Evolutionary conservation across 306 rosid genomes (phyloP).

Genomic region (Medicago arabica): DNA sequence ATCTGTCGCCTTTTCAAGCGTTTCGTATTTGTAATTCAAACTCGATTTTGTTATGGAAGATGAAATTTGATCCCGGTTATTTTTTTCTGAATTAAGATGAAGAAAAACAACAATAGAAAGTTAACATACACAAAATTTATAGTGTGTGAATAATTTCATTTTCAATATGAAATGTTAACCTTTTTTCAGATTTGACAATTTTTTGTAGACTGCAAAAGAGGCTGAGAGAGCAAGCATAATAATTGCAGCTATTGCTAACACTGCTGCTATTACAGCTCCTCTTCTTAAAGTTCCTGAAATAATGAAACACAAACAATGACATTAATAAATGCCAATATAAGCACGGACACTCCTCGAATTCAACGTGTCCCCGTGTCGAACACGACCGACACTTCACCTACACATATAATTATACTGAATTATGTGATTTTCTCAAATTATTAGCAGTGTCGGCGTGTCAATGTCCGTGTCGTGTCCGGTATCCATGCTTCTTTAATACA

Average conservation of each 20-base stretch:
- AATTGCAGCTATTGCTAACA: conserved; percentile 63
- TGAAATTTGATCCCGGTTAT: conserved; percentile 45
- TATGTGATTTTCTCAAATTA: too few relatives aligned
- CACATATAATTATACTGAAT: too few relatives aligned
- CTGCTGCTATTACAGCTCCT: conserved; percentile 59
- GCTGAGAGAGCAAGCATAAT: conserved; percentile 57
- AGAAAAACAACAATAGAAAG: conserved; percentile 21
- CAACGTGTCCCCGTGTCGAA: too few relatives aligned
- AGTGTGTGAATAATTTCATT: background rate
- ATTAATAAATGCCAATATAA: background rate
- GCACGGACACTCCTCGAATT: too few relatives aligned
- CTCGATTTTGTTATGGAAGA: conserved; percentile 55
- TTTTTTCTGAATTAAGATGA: conserved; percentile 46
- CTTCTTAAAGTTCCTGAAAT: conserved; percentile 55
- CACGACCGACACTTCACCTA: too few relatives aligned
- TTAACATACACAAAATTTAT: background rate
- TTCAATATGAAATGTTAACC: conserved; percentile 41
- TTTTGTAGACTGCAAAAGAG: conserved; percentile 58
- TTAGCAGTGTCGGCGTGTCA: too few relatives aligned
- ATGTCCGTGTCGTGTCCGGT: too few relatives aligned
- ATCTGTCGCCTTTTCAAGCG: conserved; percentile 82
- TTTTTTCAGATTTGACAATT: conserved; percentile 48
- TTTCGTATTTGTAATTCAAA: conserved; percentile 74
- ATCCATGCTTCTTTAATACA: background rate
- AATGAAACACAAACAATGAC: background rate